Evolutionary conservation across 1,139 yeast species (phyloP), one percentile per base, ranked within the genome.

Genomic region (Yamadazyma kanchanaburiensis): DNA sequence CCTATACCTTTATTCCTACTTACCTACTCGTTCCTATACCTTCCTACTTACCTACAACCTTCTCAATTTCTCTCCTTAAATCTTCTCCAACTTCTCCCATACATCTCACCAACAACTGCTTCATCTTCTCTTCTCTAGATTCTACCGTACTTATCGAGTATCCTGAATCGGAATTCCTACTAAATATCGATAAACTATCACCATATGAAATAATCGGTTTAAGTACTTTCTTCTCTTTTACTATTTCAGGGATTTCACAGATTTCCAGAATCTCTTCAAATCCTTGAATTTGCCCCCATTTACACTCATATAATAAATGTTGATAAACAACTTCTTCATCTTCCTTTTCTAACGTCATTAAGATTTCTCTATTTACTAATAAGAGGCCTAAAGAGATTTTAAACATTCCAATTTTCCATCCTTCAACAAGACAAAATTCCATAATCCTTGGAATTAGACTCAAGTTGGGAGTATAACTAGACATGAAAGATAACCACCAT

Each of bases 401-500:
- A 55, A 80, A 69, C 43, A 79, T 58, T 0, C 85, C 82, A 17
- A 68, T 63, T 40, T 78, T 73, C 61, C 81, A 81, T 10, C 87
- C 87, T 53, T 79, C 83, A 21, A 79, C 59, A 36, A 80, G 47
- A 37, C 74, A 51, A 60, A 61, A 58, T 64, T 84, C 70, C 70
- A 79, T 56, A 51, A 66, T 53, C 60, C 74, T 42, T 61, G 73
- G 52, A 55, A 67, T 66, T 55, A 77, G 46, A 35, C 68, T 53
- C 58, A 67, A 28, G 67, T 64, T 70, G 1, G 74, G 86, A 15
- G 80, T 69, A 28, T 82, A 80, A 22, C 77, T 77, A 2, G 83
- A 77, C 45, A 70, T 70, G 43, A 79, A 72, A 2, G 84, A 74
- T 34, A 80, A 50, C 68, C 83, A 79, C 87, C 87, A 80, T 48